A percentile compares a stretch with the other conserved stretches of the same genome.
Conservation (phyloP, 2,329 filamentous ascomycete species). For the Penicillium sp. region DNA sequence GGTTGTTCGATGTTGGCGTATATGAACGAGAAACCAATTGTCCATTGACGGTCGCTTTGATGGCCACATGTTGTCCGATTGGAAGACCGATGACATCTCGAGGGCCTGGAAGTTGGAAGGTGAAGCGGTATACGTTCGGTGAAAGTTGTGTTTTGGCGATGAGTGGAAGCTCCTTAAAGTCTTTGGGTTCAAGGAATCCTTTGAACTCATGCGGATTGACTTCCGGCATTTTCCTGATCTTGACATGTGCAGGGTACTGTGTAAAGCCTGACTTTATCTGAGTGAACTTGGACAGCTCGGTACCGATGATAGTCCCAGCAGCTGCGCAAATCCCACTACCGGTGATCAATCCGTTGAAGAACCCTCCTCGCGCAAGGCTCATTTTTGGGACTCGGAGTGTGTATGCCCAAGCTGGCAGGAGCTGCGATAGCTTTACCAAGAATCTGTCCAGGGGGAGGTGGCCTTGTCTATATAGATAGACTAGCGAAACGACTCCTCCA, state of each 20-base stretch:
- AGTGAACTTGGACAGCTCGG: slow-evolving; percentile 12
- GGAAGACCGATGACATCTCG: slow-evolving; percentile 51
- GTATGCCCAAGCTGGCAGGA: background rate
- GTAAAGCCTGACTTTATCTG: slow-evolving; percentile 24
- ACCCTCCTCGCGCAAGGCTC: slow-evolving; percentile 8
- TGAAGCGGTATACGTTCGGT: slow-evolving; percentile 40
- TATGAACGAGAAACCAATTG: slow-evolving; percentile 51
- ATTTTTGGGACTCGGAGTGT: background rate
- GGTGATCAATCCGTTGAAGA: slow-evolving; percentile 14
- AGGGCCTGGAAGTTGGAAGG: slow-evolving; percentile 47
- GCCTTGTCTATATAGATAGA: background rate
- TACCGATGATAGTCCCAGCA: slow-evolving; percentile 8
- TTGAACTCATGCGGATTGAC: slow-evolving; percentile 37
- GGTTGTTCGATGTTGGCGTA: slow-evolving; percentile 44
- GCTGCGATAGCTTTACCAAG: background rate
- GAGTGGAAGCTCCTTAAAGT: slow-evolving; percentile 48
- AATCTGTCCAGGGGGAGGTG: background rate
- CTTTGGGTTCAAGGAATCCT: slow-evolving; percentile 50
- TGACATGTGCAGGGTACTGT: slow-evolving; percentile 36
- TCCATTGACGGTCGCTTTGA: slow-evolving; percentile 48
- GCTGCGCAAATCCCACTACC: slow-evolving; percentile 4
- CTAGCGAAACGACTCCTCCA: background rate
- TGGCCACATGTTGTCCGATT: slow-evolving; percentile 55
- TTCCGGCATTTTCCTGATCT: slow-evolving; percentile 30
- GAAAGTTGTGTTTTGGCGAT: slow-evolving; percentile 22